Evolutionary conservation across 2,329 filamentous ascomycete genomes (phyloP), one percentile per base, ranked within the genome.

Genomic region (Fusarium secorum): DNA sequence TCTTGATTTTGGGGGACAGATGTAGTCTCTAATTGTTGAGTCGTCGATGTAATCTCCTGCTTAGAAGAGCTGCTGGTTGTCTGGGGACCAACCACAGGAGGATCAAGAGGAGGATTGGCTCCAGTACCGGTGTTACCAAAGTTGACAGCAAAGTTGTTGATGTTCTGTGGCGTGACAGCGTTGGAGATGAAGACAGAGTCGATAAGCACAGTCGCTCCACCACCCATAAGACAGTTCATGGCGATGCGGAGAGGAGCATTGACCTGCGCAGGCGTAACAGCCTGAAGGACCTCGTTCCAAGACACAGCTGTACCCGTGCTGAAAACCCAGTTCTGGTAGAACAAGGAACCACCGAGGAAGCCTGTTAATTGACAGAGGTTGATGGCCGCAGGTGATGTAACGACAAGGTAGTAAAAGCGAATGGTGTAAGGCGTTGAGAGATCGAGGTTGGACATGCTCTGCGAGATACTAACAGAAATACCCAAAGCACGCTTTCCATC

Each of bases 141-240:
- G 28, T 64, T 60, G 4, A 64, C 28, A 15, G 22, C 22, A 15
- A 64, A 63, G 20, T 63, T 17, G 4, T 54, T 24, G 1, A 64
- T 64, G 10, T 45, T 64, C 18, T 54, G 38, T 0, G 60, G 58
- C 0, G 45, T 64, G 8, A 64, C 58, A 41, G 51, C 49, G 10
- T 64, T 64, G 3, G 60, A 64, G 7, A 63, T 33, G 20, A 64
- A 64, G 17, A 64, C 38, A 0, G 60, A 64, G 22, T 64, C 60
- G 1, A 64, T 15, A 4, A 64, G 33, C 2, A 64, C 60, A 28
- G 58, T 64, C 33, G 60, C 60, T 30, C 60, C 49, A 7, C 60
- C 60, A 9, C 60, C 60, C 5, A 56, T 18, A 5, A 33, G 26
- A 24, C 60, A 64, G 15, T 63, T 24, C 60, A 64, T 64, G 1